Percentiles rank a stretch among this genome's conserved stretches.
Conservation (phyloP, 2,329 filamentous ascomycete species). For the Diaporthe capsici region DNA sequence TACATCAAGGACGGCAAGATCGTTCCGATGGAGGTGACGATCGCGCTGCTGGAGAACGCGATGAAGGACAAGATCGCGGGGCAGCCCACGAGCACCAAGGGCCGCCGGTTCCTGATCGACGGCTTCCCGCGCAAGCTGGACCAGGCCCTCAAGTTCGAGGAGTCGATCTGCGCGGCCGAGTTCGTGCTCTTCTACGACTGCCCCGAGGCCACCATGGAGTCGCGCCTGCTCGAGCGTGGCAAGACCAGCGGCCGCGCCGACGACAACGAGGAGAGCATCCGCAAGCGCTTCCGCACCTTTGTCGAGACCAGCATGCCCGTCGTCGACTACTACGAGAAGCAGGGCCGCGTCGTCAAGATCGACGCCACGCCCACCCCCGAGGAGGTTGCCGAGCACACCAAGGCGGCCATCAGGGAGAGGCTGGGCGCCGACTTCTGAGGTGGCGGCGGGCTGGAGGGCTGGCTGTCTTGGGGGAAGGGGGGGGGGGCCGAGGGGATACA, state of each 20-base stretch:
- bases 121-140: conserved; percentile 98
- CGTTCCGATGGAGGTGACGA: conserved; percentile 98
- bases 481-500: not conserved
- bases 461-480: not conserved
- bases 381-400: conserved; percentile 68
- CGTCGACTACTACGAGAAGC: conserved; percentile 83
- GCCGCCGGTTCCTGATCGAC: conserved; percentile 81
- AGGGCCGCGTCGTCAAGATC: conserved; percentile 85
- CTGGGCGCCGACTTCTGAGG: conserved; percentile 62
- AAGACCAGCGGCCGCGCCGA: conserved; percentile 93
- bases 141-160: conserved; percentile 94
- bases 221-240: conserved; percentile 86
- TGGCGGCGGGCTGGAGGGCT: not conserved
- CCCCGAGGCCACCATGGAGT: conserved; percentile 89
- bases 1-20: conserved; percentile 96
- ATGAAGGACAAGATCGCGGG: conserved; percentile 80
- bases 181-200: conserved; percentile 97
- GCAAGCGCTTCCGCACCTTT: conserved; percentile 96
- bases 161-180: conserved; percentile 84
- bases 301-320: conserved; percentile 98
- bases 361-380: conserved; percentile 78
- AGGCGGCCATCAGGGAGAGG: conserved; percentile 62
- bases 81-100: conserved; percentile 54
- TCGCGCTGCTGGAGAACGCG: conserved; percentile 92
- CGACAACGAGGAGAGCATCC: conserved; percentile 95